Percentiles rank a stretch among this genome's conserved stretches.
phyloP scores from a whole-genome alignment of 2,329 filamentous ascomycete species.

The Diaporthe sp. region DNA sequence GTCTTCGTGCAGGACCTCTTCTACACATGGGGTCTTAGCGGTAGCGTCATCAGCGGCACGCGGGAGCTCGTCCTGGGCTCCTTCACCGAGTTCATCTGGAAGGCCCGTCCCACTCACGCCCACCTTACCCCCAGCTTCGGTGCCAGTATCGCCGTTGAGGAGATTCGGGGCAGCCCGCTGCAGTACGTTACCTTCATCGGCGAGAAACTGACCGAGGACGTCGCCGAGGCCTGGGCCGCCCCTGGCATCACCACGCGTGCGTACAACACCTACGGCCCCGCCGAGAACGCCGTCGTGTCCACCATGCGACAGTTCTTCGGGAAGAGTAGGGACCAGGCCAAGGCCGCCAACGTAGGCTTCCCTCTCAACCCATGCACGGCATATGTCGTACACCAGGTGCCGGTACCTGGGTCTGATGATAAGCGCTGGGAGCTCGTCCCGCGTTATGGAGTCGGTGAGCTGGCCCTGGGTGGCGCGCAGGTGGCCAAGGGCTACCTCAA shows the following conservation, averaged over 20 bases:
- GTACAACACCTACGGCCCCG: constrained; percentile 36
- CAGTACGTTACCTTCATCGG: constrained; percentile 52
- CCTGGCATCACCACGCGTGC: constrained; percentile 42
- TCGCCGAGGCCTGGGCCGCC: constrained; percentile 56
- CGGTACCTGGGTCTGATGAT: constrained; percentile 8
- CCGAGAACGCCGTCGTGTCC: constrained; percentile 45
- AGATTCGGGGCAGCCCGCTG: constrained; percentile 24
- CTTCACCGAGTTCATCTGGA: constrained; percentile 49
- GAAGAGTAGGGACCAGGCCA: constrained; percentile 45
- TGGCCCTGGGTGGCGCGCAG: constrained; percentile 41
- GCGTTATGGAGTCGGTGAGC: constrained; percentile 36
- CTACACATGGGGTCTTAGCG: constrained; percentile 72
- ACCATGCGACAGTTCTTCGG: constrained; percentile 44
- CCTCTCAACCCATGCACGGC: constrained; percentile 29
- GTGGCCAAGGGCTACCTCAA: constrained; percentile 42
- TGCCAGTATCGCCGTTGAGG: constrained; percentile 44
- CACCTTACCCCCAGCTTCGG: constrained; percentile 34
- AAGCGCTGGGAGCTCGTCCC: constrained; percentile 32
- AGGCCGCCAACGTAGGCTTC: constrained; percentile 51
- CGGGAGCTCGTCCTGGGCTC: constrained; percentile 70
- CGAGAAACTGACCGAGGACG: constrained; percentile 51
- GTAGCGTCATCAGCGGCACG: constrained; percentile 70
- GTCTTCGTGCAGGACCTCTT: constrained; percentile 73
- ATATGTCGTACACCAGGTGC: constrained; percentile 30
- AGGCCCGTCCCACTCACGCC: constrained; percentile 29